Evolutionary conservation across 2,329 filamentous ascomycete species (phyloP), one percentile per base, ranked within the genome.

Genomic region (Trichothecium sympodiale): DNA sequence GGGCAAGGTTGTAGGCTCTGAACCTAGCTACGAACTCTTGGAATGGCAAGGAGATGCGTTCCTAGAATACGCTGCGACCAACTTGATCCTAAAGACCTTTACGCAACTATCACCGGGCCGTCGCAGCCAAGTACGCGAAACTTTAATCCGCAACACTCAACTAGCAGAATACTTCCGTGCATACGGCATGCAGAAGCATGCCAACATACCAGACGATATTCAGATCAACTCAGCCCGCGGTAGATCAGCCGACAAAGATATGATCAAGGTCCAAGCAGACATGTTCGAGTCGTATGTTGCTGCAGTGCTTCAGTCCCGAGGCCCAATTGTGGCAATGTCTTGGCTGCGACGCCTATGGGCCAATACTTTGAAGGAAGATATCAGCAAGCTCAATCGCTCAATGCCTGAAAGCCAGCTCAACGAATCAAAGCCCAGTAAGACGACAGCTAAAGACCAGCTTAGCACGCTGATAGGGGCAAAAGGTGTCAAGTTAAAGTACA

Each of bases 1-100:
- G 2, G 76, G 74, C 2, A 51, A 9, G 10, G 17, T 30, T n/a
- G 17, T 63, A 36, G 49, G 48, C 4, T 18, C 37, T 4, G 42
- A 39, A 2, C 46, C 50, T 17, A 57, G 56, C 48, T 95, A 95
- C 56, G 88, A 95, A 50, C 74, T 76, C 14, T 73, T 95, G 6
- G 89, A 96, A 57, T 87, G 89, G 61, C 67, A 94, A 7, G 89
- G 89, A 6, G 89, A 96, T 53, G 81, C 84, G 15, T 89, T 89
- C 47, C 65, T 94, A 35, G 83, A 93, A 50, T 60, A 87, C 35
- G 76, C 87, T 32, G 75, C 87, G 5, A 79, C 83, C 0, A 71
- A 76, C 14, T 67, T 93, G 35, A 82, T 96, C 40, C 84, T 77
- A 56, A 64, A 77, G 39, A 83, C 75, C 8, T 91, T 88, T 49